Percentiles rank a stretch among this genome's conserved stretches.
Conservation (phyloP, 352 stramenopile genomes). For the Pythium angustatum region DNA sequence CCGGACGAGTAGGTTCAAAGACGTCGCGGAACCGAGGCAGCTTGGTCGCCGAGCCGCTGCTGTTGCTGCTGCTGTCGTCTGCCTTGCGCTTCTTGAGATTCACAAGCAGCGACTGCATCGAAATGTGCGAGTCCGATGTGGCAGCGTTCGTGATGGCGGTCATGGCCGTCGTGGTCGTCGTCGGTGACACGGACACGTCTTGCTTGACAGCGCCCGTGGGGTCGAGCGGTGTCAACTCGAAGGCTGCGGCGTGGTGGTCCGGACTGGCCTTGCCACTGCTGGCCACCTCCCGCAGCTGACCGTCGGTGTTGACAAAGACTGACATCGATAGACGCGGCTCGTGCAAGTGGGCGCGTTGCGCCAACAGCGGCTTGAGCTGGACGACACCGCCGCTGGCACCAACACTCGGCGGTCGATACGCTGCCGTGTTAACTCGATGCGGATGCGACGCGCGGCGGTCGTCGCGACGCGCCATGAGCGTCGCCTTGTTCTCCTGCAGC, state of each 20-base stretch:
- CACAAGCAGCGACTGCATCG: slow-evolving; percentile 69
- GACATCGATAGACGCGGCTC: slow-evolving; percentile 33
- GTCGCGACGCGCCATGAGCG: slow-evolving; percentile 33
- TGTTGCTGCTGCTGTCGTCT: slow-evolving; percentile 19
- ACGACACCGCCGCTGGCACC: slow-evolving; percentile 8
- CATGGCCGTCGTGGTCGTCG: background rate
- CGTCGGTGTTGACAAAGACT: slow-evolving; percentile 32
- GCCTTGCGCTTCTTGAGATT: slow-evolving; percentile 66
- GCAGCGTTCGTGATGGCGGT: background rate
- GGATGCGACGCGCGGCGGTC: slow-evolving; percentile 23
- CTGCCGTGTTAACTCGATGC: slow-evolving; percentile 10
- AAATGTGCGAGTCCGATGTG: slow-evolving; percentile 41
- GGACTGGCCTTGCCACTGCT: slow-evolving; percentile 21
- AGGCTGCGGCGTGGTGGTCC: slow-evolving; percentile 5
- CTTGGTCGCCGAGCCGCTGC: slow-evolving; percentile 26
- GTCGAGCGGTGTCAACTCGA: slow-evolving; percentile 1
- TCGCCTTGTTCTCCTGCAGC: slow-evolving; percentile 35
- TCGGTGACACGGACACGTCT: slow-evolving; percentile 4
- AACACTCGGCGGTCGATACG: background rate
- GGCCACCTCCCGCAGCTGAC: slow-evolving; percentile 17
- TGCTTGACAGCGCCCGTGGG: background rate
- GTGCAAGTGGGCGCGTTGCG: no score
- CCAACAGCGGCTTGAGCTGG: no score
- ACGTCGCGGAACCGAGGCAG: slow-evolving; percentile 70
- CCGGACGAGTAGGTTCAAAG: slow-evolving; percentile 37